A percentile compares a stretch with the other conserved stretches of the same genome.
Evolutionary conservation across 2,329 filamentous ascomycete genomes (phyloP).

Genomic region (Epicoccum sorghinum): DNA sequence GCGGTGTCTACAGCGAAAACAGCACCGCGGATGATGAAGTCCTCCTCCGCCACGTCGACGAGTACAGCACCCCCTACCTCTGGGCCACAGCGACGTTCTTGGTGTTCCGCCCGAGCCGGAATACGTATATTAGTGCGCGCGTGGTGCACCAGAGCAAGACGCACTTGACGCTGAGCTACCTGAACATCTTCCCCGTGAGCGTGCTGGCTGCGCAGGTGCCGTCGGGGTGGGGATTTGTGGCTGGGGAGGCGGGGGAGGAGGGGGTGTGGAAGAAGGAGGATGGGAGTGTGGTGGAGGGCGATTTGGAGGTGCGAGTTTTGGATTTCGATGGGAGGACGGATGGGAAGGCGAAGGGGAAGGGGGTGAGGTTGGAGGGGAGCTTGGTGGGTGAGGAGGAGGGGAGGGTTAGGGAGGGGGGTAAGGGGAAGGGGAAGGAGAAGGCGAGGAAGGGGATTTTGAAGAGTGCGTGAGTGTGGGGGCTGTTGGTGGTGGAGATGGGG

Average conservation of each 20-base stretch:
- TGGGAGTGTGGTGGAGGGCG: slow-evolving; percentile 58
- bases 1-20: neutral
- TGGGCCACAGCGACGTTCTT: slow-evolving; percentile 90
- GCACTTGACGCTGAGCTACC: slow-evolving; percentile 86
- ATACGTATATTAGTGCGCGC: slow-evolving; percentile 76
- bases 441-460: slow-evolving; percentile 9
- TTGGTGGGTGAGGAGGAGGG: slow-evolving; percentile 76
- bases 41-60: slow-evolving; percentile 51
- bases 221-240: slow-evolving; percentile 74
- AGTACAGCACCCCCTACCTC: slow-evolving; percentile 84
- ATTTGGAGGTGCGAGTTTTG: slow-evolving; percentile 61
- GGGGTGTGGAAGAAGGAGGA: slow-evolving; percentile 76
- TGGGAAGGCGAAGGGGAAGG: slow-evolving; percentile 71
- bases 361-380: slow-evolving; percentile 85
- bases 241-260: slow-evolving; percentile 51
- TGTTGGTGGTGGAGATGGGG: neutral
- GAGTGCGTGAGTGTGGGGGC: neutral
- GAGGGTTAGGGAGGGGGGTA: slow-evolving; percentile 40
- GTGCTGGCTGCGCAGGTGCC: slow-evolving; percentile 81
- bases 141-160: slow-evolving; percentile 88
- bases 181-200: slow-evolving; percentile 89
- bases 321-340: slow-evolving; percentile 76
- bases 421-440: slow-evolving; percentile 20
- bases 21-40: neutral
- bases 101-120: slow-evolving; percentile 77